phyloP scores from a whole-genome alignment of 768 basidiomycete genomes.

The Sarcomyxa edulis region DNA sequence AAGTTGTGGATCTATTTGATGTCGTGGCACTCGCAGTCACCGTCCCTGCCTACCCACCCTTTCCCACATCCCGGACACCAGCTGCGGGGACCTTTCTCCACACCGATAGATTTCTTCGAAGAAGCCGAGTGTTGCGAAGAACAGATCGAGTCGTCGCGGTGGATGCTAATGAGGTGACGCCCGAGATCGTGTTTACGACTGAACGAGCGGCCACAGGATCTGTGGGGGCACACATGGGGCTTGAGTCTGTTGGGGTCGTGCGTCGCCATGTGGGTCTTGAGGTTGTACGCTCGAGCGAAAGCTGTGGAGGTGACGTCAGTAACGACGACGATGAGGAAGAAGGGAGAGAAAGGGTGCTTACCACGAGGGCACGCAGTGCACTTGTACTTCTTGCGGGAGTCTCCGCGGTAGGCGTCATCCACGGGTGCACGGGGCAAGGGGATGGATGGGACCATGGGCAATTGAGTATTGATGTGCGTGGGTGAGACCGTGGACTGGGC shows the following conservation, averaged over 20 bases:
- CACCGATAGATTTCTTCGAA: constrained; percentile 56
- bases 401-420: constrained; percentile 49
- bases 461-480: constrained; percentile 44
- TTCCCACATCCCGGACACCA: constrained; percentile 80
- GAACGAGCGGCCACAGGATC: constrained; percentile 84
- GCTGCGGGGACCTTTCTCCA: constrained; percentile 52
- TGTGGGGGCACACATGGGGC: constrained; percentile 84
- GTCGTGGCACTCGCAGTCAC: constrained; percentile 58
- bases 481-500: constrained; percentile 51
- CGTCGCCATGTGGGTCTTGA: constrained; percentile 94
- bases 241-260: constrained; percentile 91
- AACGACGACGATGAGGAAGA: constrained; percentile 1
- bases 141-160: constrained; percentile 60
- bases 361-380: constrained; percentile 73
- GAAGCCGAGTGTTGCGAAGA: constrained; percentile 32
- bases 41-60: constrained; percentile 50
- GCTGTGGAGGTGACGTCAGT: constrained; percentile 36
- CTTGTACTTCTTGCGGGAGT: constrained; percentile 75
- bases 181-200: constrained; percentile 93
- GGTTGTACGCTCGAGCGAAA: constrained; percentile 89
- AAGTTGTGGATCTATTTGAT: constrained; percentile 43
- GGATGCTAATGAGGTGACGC: constrained; percentile 83
- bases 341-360: constrained; percentile 22
- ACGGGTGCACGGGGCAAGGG: constrained; percentile 32
- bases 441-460: constrained; percentile 41